Evolutionary conservation across 768 basidiomycete genomes (phyloP).

Genomic region (Collybia sp.): DNA sequence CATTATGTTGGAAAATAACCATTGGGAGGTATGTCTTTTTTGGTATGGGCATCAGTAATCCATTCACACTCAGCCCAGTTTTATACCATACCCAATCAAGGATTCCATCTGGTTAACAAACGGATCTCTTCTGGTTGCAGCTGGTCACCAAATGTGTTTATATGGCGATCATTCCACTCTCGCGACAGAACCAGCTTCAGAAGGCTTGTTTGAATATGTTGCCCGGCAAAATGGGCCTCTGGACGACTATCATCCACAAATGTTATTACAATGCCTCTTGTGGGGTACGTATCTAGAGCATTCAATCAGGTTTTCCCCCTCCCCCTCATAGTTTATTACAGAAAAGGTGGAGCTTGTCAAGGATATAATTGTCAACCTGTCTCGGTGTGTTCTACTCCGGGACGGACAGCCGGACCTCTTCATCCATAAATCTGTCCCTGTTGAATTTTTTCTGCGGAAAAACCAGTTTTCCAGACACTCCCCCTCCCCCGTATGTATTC

Average conservation of each 20-base stretch:
- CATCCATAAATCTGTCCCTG: slow-evolving; percentile 47
- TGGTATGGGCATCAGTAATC: slow-evolving; percentile 1
- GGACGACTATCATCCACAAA: slow-evolving; percentile 89
- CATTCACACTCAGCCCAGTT: slow-evolving; percentile 32
- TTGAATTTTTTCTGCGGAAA: slow-evolving; percentile 51
- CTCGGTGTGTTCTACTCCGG: slow-evolving; percentile 29
- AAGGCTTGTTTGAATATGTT: slow-evolving; percentile 77
- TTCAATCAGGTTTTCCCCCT: not conserved
- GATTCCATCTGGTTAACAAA: slow-evolving; percentile 91
- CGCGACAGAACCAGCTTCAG: slow-evolving; percentile 13
- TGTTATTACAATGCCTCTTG: slow-evolving; percentile 85
- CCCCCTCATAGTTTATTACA: slow-evolving; percentile 21
- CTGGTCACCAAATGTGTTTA: slow-evolving; percentile 80
- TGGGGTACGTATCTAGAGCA: slow-evolving; percentile 58
- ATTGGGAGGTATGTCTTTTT: slow-evolving; percentile 52
- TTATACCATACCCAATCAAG: slow-evolving; percentile 72
- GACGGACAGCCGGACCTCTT: slow-evolving; percentile 14
- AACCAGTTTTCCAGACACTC: slow-evolving; percentile 7
- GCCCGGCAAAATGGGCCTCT: slow-evolving; percentile 83
- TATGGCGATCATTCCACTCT: slow-evolving; percentile 47
- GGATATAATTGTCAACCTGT: slow-evolving; percentile 68
- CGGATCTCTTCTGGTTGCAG: slow-evolving; percentile 77
- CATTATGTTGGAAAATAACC: slow-evolving; percentile 63
- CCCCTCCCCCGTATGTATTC: slow-evolving; percentile 7
- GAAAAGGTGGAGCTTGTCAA: slow-evolving; percentile 87